phyloP scores from a whole-genome alignment of 1,284 basidiomycete species.

The Prillingera fragicola region DNA sequence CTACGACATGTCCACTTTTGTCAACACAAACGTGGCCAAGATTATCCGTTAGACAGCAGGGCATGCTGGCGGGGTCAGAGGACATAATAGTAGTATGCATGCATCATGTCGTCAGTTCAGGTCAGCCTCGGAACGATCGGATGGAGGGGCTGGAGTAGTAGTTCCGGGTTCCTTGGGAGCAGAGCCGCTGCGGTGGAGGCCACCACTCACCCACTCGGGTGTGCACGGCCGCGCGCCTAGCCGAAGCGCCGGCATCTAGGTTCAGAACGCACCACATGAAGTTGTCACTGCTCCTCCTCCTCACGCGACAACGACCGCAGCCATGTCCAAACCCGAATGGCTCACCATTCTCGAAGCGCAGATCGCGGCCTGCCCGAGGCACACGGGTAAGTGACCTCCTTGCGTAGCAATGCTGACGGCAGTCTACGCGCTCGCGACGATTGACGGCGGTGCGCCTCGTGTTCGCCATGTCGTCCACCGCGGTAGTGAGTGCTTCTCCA shows the following conservation, averaged over 20 bases:
- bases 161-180: too few relatives aligned
- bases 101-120: too few relatives aligned
- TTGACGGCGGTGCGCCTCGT: slow-evolving; percentile 30
- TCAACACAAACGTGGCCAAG: slow-evolving; percentile 55
- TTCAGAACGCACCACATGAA: too few relatives aligned
- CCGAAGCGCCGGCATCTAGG: too few relatives aligned
- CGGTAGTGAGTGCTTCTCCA: slow-evolving; percentile 22
- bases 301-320: neutral
- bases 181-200: too few relatives aligned
- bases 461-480: slow-evolving; percentile 44
- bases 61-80: too few relatives aligned
- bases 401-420: slow-evolving; percentile 5
- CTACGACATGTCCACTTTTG: slow-evolving; percentile 59
- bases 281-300: too few relatives aligned
- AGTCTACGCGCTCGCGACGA: slow-evolving; percentile 39
- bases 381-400: slow-evolving; percentile 19
- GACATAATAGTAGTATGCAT: too few relatives aligned
- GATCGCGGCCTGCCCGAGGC: slow-evolving; percentile 31
- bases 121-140: too few relatives aligned
- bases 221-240: too few relatives aligned
- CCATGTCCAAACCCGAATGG: slow-evolving; percentile 28
- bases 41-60: slow-evolving; percentile 47
- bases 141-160: too few relatives aligned
- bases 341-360: slow-evolving; percentile 29
- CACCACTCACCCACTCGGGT: too few relatives aligned